Base-by-base conservation (phyloP, 129 eudicot species). In the Mikania micrantha region DNA sequence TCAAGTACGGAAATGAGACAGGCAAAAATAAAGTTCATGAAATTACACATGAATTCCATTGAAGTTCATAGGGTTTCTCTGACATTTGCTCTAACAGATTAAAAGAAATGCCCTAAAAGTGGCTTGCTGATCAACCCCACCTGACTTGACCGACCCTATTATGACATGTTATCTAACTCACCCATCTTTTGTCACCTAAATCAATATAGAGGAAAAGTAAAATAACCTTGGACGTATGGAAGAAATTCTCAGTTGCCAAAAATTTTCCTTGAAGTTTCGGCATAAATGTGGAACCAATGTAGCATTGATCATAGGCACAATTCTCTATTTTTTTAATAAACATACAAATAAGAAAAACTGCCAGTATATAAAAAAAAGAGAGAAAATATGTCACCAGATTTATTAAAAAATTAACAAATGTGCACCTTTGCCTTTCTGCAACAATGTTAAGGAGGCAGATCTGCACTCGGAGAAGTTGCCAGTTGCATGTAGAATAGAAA, bases 231-330 rank as follows among this genome's bases (percentile, higher is more conserved):
- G 98, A 88, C 32, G 98, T 92, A 79, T 88, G 83, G 79, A 81
- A 92, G 87, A 92, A 88, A 82, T 92, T 92, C 74, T 92, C 98
- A 11, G 96, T 92, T 6, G 98, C 98, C 84, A 92, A 80, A 74
- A 92, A 86, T 15, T 86, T 86, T 3, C 96, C 98, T 50, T 77
- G 73, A 53, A 93, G 95, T 71, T 76, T 88, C 3, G 98, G 98
- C 24, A 88, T 84, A 60, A 71, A 92, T 38, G 87, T 80, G 36
- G 98, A 84, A 54, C 95, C 96, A 36, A 88, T 76, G 57, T 52
- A 74, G 78, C 98, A 92, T 66, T 66, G 81, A 4, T 66, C 74
- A 61, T 85, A 79, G 28, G 86, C 69, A 49, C 96, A 92, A 16
- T 59, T 69, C 53, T 84, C 98, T 92, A 85, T 27, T 53, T 45